These are phyloP conservation scores for Clavispora fructus DNA, from an alignment of 805 yeast genomes.

Conservation along the genomic window DNA sequence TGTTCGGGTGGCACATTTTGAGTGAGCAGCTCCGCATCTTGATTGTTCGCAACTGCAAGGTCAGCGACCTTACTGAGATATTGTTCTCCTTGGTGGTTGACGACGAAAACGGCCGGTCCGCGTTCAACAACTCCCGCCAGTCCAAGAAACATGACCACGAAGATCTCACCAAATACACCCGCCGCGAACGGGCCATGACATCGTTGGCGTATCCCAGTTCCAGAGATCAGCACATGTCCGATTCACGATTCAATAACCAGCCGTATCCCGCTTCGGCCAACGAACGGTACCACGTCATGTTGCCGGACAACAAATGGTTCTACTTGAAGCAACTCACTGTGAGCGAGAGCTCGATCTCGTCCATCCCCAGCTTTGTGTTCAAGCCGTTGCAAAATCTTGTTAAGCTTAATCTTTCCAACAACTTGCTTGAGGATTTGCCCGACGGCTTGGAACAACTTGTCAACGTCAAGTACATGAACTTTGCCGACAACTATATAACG, in stretches of 20 bases:
- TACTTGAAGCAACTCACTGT: constrained; percentile 37
- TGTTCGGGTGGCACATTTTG: constrained; percentile 59
- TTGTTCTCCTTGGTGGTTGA: constrained; percentile 49
- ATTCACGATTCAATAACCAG: background rate
- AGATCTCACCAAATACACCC: background rate
- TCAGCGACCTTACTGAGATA: constrained; percentile 49
- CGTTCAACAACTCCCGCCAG: constrained; percentile 24
- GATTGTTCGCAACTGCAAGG: constrained; percentile 46
- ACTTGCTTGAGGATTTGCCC: constrained; percentile 46
- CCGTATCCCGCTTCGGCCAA: constrained; percentile 11
- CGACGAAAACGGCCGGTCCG: constrained; percentile 40
- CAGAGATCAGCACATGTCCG: constrained; percentile 1
- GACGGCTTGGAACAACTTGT: constrained; percentile 46
- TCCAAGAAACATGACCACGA: constrained; percentile 11
- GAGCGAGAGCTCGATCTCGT: constrained; percentile 34
- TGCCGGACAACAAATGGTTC: constrained; percentile 37
- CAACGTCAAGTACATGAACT: constrained; percentile 43
- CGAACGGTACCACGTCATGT: constrained; percentile 6
- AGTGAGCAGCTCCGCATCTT: constrained; percentile 52
- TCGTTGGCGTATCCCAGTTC: constrained; percentile 2
- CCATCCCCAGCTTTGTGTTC: constrained; percentile 31
- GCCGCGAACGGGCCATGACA: constrained; percentile 12
- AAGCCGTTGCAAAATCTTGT: constrained; percentile 37
- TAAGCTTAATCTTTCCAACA: constrained; percentile 52
- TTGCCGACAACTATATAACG: constrained; percentile 39